Base-by-base conservation (phyloP, 352 stramenopile species). In the Blastocystis sp. region DNA sequence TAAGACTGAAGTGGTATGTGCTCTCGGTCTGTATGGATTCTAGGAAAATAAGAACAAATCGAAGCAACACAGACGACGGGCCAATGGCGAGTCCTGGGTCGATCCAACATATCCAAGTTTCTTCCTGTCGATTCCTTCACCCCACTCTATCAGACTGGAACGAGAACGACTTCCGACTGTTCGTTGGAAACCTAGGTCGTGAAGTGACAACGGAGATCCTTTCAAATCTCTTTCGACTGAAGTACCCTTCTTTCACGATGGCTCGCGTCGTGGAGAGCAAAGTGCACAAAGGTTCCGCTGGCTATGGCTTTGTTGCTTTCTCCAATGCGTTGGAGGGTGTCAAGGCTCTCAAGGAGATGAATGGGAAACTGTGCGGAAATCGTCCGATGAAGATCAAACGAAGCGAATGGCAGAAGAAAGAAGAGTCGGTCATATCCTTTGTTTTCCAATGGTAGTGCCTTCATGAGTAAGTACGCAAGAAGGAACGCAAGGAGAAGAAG, bases 311-410 rank as follows among this genome's bases (percentile, higher is more conserved):
- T 43, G 78, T 89, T 2, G 63, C 78, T 56, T 89, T 89, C 59
- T 79, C 66, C 24, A 59, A 89, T 65, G 53, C 78, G 6, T 30
- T 89, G 37, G 78, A 89, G 50, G 78, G 63, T 37, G 70, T 89
- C 18, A 76, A 79, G 55, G 78, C 78, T 1, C 75, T 89, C 56
- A 89, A 89, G 66, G 78, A 89, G 24, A 76, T 79, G 66, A 89
- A 89, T 18, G 78, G 78, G 45, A 89, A 76, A 62, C 55, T 89
- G 53, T 89, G 78, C 37, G 78, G 78, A 26, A 79, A n/a, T 78
- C 63, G 66, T 24, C 78, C 78, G 3, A 89, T 89, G 78, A 89
- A 79, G 54, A 76, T 89, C 11, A 16, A 76, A 54, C 73, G 70
- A 16, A 79, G 78, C 43, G 63, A 89, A 2, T 89, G 78, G 78